Evolutionary conservation across 2,329 filamentous ascomycete species (phyloP).

Genomic region (Paecilomyces niveus): DNA sequence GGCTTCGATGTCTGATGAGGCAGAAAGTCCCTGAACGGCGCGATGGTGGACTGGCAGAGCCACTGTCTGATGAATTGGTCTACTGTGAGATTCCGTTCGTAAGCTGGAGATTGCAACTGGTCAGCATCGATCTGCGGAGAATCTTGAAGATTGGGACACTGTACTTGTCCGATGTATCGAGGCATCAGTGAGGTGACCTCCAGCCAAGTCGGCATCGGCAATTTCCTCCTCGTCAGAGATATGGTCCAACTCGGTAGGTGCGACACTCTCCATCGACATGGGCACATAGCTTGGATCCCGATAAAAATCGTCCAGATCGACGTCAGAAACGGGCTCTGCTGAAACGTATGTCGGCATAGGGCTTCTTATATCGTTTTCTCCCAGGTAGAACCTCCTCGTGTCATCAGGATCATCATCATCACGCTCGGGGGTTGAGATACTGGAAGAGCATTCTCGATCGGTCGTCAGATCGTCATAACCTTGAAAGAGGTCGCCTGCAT

Average conservation of each 20-base stretch:
- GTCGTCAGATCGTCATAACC: conserved; percentile 16
- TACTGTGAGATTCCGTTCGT: conserved; percentile 34
- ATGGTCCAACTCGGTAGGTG: background rate
- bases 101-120: conserved; percentile 15
- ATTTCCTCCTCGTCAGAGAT: background rate
- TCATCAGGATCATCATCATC: conserved; percentile 27
- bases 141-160: background rate
- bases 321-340: conserved; percentile 4
- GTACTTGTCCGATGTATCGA: conserved; percentile 4
- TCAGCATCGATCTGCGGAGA: background rate
- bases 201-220: background rate
- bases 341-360: background rate
- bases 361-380: conserved; percentile 14
- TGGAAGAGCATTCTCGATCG: conserved; percentile 7
- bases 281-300: conserved; percentile 12
- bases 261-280: conserved; percentile 7
- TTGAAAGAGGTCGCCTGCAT: conserved; percentile 14
- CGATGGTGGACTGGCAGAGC: conserved; percentile 22
- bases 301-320: conserved; percentile 26
- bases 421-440: conserved; percentile 2
- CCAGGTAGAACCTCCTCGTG: conserved; percentile 25
- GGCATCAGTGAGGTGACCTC: conserved; percentile 2
- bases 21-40: conserved; percentile 12
- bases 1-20: conserved; percentile 12
- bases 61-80: conserved; percentile 38